These are phyloP conservation scores for Olyra latifolia DNA, from an alignment of 176 grass and related monocot species.

Conservation along the genomic window DNA sequence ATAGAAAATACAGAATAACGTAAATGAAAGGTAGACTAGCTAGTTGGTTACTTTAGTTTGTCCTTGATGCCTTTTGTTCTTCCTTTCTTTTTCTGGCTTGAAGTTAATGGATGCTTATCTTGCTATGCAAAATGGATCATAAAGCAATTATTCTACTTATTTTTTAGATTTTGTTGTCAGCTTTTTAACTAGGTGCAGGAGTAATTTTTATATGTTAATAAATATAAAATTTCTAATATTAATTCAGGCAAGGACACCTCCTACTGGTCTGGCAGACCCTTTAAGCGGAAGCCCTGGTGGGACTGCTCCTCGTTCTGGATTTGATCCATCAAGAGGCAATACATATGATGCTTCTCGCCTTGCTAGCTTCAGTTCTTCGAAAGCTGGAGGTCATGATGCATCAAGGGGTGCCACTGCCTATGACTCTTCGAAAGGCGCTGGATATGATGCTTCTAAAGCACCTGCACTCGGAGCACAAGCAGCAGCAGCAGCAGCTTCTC, in stretches of 20 bases:
- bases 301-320: constrained; percentile 41
- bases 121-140: neutral
- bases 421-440: constrained; percentile 48
- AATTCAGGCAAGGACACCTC: constrained; percentile 47
- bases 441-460: constrained; percentile 45
- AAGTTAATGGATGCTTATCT: constrained; percentile 35
- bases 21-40: neutral
- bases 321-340: constrained; percentile 50
- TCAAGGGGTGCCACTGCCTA: constrained; percentile 42
- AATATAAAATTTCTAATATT: constrained; percentile 20
- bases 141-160: neutral
- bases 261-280: constrained; percentile 35
- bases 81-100: neutral
- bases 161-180: constrained; percentile 18
- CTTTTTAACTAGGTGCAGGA: constrained; percentile 9
- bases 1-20: neutral
- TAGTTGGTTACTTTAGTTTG: constrained; percentile 21
- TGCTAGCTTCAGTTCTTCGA: constrained; percentile 39
- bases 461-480: constrained; percentile 32
- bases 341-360: constrained; percentile 48
- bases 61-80: neutral
- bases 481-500: constrained; percentile 22
- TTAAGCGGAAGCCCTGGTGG: constrained; percentile 55
- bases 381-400: constrained; percentile 49
- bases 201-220: neutral